Percentiles rank a stretch among this genome's conserved stretches.
These are phyloP conservation scores for Yamadazyma laniorum DNA, from an alignment of 805 yeast species.

Conservation along the genomic window DNA sequence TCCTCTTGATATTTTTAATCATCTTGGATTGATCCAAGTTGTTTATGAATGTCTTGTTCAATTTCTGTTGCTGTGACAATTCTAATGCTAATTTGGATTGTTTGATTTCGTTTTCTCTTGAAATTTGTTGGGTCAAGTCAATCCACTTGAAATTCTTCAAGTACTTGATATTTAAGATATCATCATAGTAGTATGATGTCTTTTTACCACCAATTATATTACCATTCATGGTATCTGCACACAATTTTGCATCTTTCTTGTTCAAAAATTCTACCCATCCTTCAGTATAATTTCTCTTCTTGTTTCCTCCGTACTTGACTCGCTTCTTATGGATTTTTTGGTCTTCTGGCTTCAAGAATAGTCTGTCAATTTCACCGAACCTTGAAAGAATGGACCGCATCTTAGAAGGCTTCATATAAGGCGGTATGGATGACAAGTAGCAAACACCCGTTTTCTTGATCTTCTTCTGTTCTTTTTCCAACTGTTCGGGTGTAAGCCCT, in stretches of 20 bases:
- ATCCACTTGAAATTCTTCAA: slow-evolving; percentile 93
- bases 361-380: slow-evolving; percentile 86
- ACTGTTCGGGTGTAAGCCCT: slow-evolving; percentile 53
- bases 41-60: slow-evolving; percentile 78
- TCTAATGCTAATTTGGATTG: slow-evolving; percentile 87
- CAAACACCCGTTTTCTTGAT: slow-evolving; percentile 82
- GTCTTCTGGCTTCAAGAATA: slow-evolving; percentile 86
- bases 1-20: slow-evolving; percentile 63
- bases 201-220: slow-evolving; percentile 90
- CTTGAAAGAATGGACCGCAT: slow-evolving; percentile 74
- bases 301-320: slow-evolving; percentile 87
- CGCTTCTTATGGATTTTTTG: slow-evolving; percentile 60
- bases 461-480: slow-evolving; percentile 53
- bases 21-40: slow-evolving; percentile 86
- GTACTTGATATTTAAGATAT: slow-evolving; percentile 86
- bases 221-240: slow-evolving; percentile 84
- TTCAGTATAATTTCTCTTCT: slow-evolving; percentile 81
- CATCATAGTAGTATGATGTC: slow-evolving; percentile 88
- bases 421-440: slow-evolving; percentile 89
- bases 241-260: slow-evolving; percentile 84
- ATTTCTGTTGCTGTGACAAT: slow-evolving; percentile 80
- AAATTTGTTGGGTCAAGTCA: slow-evolving; percentile 89
- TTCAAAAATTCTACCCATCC: slow-evolving; percentile 94
- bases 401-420: slow-evolving; percentile 95
- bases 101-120: slow-evolving; percentile 83